Evolutionary conservation across 169 alveolate genomes (phyloP), one percentile per base, ranked within the genome.

Genomic region (Hepatocystis sp.): DNA sequence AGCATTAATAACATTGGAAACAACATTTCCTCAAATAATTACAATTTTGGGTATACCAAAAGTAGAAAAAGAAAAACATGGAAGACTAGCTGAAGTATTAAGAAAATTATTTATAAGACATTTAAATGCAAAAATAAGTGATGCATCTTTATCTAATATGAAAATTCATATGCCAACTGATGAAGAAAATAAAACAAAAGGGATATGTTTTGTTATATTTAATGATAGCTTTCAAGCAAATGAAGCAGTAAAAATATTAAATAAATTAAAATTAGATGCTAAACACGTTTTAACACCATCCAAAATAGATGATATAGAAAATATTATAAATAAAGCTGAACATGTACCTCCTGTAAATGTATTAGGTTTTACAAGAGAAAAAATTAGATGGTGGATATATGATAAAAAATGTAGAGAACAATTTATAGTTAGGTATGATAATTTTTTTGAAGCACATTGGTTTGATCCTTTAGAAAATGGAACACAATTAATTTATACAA

Each of bases 381-480:
- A 95, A 67, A 65, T 96, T 17, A 78, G 97, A 23, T 96, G 98
- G 98, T 65, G 91, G 91, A 63, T 95, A 15, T 84, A 88, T 76
- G 96, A 95, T 55, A 91, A 90, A 21, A 91, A 96, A 5, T 91
- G 95, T 65, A 84, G 95, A 40, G 98, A 95, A 40, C 97, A 95
- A 67, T 94, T 93, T 52, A 97, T 95, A 25, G 88, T 96, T n/a
- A 76, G 98, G 32, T 91, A 95, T 56, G 96, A 90, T 58, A 93
- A 88, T 23, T 93, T 93, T 67, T 94, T 97, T 15, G 98, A 96
- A 81, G 94, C 95, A 7, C 92, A 91, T 71, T 96, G 97, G 97
- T 88, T 91, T 68, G 98, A 96, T 51, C 95, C 97, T 0, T 66
- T 96, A 13, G 96, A 93, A 86, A 66, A 96, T 4, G 96, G 92